Evolutionary conservation across 73 alveolate genomes (phyloP).

Genomic region (Paramecium sexaurelia): DNA sequence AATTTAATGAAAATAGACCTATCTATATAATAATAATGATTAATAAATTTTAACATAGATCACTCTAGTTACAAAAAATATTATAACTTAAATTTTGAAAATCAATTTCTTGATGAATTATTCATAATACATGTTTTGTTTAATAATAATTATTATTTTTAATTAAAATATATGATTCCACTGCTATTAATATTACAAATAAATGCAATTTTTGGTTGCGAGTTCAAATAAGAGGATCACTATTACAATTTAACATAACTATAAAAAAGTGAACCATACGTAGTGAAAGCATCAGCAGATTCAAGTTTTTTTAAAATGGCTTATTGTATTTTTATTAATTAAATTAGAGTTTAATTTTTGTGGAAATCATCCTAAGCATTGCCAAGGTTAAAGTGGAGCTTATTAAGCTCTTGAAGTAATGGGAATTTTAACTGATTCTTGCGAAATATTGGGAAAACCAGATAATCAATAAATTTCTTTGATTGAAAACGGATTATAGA

Average conservation of each 20-base stretch:
- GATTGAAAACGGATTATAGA: constrained; percentile 40
- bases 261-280: neutral
- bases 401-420: constrained; percentile 37
- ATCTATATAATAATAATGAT: too few species aligned
- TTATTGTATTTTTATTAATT: constrained; percentile 3
- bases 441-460: constrained; percentile 46
- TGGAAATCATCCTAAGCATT: constrained; percentile 24
- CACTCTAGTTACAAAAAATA: too few species aligned
- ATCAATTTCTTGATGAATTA: too few species aligned
- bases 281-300: constrained; percentile 39
- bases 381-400: constrained; percentile 12
- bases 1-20: too few species aligned
- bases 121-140: too few species aligned
- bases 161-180: neutral
- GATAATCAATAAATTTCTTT: neutral
- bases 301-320: constrained; percentile 58
- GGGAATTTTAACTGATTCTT: constrained; percentile 55
- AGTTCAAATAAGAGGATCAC: constrained; percentile 17
- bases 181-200: neutral
- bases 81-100: too few species aligned
- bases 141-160: neutral
- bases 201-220: neutral
- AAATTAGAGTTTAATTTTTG: constrained; percentile 49
- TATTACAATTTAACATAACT: constrained; percentile 28
- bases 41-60: too few species aligned